Percentiles rank a stretch among this genome's conserved stretches.
phyloP scores from a whole-genome alignment of 2,329 filamentous ascomycete species.

The Hirsutella rhossiliensis region DNA sequence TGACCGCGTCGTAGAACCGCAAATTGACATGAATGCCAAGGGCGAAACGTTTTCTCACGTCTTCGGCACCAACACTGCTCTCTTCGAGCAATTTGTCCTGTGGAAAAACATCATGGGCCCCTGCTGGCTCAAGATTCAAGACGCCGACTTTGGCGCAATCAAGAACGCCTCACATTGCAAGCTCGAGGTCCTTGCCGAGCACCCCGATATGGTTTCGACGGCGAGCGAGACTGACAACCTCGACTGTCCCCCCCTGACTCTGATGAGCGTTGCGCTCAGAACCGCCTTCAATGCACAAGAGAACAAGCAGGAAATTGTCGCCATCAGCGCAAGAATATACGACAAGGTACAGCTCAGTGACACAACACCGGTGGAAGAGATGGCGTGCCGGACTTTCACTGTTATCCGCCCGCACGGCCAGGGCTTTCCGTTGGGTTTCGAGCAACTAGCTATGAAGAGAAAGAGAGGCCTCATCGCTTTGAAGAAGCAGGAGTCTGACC shows the following conservation, averaged over 20 bases:
- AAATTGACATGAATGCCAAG: slow-evolving; percentile 54
- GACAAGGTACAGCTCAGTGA: slow-evolving; percentile 81
- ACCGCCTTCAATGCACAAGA: slow-evolving; percentile 82
- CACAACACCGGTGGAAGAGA: slow-evolving; percentile 75
- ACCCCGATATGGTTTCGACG: slow-evolving; percentile 63
- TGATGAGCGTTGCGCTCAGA: slow-evolving; percentile 91
- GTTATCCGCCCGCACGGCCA: slow-evolving; percentile 70
- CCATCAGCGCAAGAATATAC: slow-evolving; percentile 85
- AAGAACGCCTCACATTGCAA: slow-evolving; percentile 97
- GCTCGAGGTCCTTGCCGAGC: slow-evolving; percentile 71
- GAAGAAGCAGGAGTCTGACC: slow-evolving; percentile 71
- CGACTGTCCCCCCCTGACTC: slow-evolving; percentile 74
- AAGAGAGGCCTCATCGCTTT: slow-evolving; percentile 67
- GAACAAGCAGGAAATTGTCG: slow-evolving; percentile 92
- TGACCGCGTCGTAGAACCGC: slow-evolving; percentile 38
- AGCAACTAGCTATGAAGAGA: slow-evolving; percentile 58
- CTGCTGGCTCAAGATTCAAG: slow-evolving; percentile 88
- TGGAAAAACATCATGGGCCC: slow-evolving; percentile 99
- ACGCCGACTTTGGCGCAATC: slow-evolving; percentile 69
- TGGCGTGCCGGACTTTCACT: slow-evolving; percentile 85
- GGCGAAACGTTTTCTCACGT: slow-evolving; percentile 91
- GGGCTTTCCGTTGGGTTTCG: slow-evolving; percentile 77
- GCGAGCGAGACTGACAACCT: slow-evolving; percentile 68
- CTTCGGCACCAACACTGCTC: slow-evolving; percentile 83
- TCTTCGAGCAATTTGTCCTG: slow-evolving; percentile 96